Percentiles rank a stretch among this genome's conserved stretches.
phyloP scores from a whole-genome alignment of 176 grass and related monocot species.

The Cenchrus fungigraminus region DNA sequence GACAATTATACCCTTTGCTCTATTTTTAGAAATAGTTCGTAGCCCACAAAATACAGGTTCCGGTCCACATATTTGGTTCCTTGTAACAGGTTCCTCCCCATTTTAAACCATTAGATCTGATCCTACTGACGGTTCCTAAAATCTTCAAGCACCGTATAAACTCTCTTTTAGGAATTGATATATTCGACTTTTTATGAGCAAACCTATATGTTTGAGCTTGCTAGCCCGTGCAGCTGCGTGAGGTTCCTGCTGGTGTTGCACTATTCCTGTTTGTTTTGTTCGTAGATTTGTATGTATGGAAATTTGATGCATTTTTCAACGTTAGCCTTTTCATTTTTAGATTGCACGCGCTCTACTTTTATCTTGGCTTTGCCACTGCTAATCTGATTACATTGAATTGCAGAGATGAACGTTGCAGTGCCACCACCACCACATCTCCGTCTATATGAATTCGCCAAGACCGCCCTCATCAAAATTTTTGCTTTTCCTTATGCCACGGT shows the following conservation, averaged over 20 bases:
- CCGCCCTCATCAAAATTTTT: slow-evolving; percentile 82
- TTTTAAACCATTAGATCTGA: no score
- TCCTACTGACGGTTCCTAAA: no score
- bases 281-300: neutral
- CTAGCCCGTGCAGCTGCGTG: no score
- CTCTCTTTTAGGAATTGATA: no score
- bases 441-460: slow-evolving; percentile 73
- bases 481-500: slow-evolving; percentile 93
- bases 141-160: no score
- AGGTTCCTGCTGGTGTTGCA: neutral
- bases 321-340: neutral
- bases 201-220: no score
- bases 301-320: neutral
- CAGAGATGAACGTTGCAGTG: slow-evolving; percentile 32
- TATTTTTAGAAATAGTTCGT: no score
- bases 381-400: slow-evolving; percentile 4
- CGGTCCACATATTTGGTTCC: no score
- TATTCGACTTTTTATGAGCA: no score
- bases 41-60: no score
- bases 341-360: neutral
- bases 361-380: neutral
- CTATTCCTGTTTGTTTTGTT: neutral
- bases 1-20: no score
- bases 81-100: no score
- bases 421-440: slow-evolving; percentile 51